These are phyloP conservation scores for Pyrenochaeta sp. DNA, from an alignment of 2,329 filamentous ascomycete species.

Conservation along the genomic window DNA sequence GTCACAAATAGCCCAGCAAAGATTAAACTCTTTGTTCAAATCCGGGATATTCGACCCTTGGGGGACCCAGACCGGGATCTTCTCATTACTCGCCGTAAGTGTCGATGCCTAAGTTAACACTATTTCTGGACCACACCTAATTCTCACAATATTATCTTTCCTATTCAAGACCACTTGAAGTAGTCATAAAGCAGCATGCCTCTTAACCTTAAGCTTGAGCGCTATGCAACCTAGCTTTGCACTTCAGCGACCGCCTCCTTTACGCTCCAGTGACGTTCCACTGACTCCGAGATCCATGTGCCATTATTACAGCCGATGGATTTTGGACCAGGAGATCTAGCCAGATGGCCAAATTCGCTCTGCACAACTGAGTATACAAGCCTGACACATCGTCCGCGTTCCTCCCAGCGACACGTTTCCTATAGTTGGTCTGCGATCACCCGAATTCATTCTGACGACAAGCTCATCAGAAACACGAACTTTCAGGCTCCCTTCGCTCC, in stretches of 20 bases:
- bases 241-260: background rate
- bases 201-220: background rate
- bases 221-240: background rate
- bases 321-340: background rate
- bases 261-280: background rate
- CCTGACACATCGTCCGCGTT: background rate
- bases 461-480: background rate
- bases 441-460: conserved; percentile 19
- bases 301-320: background rate
- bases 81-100: background rate
- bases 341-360: background rate
- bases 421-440: background rate
- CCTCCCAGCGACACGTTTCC: background rate
- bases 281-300: background rate
- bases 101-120: background rate
- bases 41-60: conserved; percentile 3
- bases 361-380: background rate
- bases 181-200: background rate
- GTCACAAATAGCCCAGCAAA: conserved; percentile 1
- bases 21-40: conserved; percentile 2
- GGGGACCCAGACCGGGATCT: background rate
- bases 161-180: background rate
- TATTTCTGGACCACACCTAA: background rate
- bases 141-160: background rate
- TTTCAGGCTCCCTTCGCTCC: conserved; percentile 2